These are phyloP conservation scores for Suillus variegatus DNA, from an alignment of 768 basidiomycete species.

Conservation along the genomic window DNA sequence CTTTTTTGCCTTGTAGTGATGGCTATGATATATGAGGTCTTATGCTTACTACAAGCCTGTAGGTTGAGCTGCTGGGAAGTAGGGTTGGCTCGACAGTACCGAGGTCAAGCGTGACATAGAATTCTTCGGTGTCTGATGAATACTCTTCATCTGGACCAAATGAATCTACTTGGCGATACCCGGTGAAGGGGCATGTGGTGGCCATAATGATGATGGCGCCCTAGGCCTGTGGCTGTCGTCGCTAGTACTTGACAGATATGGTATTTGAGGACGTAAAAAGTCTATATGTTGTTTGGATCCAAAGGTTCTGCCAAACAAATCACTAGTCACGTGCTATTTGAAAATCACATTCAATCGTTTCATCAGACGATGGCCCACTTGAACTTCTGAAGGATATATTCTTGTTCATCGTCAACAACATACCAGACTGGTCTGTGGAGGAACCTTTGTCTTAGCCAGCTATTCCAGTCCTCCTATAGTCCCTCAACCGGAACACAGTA, in stretches of 20 bases:
- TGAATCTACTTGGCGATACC: slow-evolving; percentile 64
- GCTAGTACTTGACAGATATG: background rate
- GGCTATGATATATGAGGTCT: background rate
- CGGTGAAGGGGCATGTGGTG: slow-evolving; percentile 35
- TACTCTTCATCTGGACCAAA: slow-evolving; percentile 74
- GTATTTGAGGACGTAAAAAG: background rate
- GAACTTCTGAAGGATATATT: background rate
- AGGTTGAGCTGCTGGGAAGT: slow-evolving; percentile 68
- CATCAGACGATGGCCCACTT: background rate
- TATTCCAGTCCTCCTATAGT: background rate
- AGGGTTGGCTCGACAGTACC: slow-evolving; percentile 72
- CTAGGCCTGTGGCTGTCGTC: background rate
- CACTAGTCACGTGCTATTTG: background rate
- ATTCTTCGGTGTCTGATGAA: slow-evolving; percentile 53
- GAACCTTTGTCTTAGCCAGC: background rate
- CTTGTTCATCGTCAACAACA: background rate
- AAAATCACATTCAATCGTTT: background rate
- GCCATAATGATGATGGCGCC: background rate
- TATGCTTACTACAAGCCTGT: slow-evolving; percentile 68
- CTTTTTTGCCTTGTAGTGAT: slow-evolving; percentile 34
- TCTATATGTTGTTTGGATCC: background rate
- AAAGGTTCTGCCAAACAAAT: background rate
- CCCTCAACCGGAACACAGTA: background rate
- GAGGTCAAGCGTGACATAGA: slow-evolving; percentile 75
- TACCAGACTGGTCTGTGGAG: background rate